Evolutionary conservation across 2,329 filamentous ascomycete genomes (phyloP).

Genomic region (Aureobasidium mangrovei): DNA sequence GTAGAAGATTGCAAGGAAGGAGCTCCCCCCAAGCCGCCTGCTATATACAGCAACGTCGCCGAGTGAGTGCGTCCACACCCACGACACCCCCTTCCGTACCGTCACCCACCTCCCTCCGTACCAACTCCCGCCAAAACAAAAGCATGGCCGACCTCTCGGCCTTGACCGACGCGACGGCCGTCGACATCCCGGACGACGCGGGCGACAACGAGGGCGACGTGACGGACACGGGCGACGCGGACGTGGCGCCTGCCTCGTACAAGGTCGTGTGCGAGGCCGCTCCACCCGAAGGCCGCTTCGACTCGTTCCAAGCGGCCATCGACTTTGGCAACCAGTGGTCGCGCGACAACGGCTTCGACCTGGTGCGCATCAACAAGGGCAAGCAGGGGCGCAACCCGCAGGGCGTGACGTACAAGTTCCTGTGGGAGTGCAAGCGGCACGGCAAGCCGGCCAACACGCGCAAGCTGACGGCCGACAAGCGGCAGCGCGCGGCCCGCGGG

Average conservation of each 20-base stretch:
- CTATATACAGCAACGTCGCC: no score
- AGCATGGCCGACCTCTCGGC: slow-evolving; percentile 7
- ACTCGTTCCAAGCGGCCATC: slow-evolving; percentile 8
- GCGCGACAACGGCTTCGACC: slow-evolving; percentile 11
- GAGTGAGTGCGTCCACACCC: no score
- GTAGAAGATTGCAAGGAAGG: no score
- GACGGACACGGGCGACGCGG: background rate
- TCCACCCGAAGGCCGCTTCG: slow-evolving; percentile 7
- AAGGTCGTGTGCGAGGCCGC: slow-evolving; percentile 6
- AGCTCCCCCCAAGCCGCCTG: no score
- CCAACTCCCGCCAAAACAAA: background rate
- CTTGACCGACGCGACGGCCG: background rate
- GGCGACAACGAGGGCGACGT: background rate
- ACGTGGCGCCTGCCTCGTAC: background rate
- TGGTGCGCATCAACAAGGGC: slow-evolving; percentile 12
- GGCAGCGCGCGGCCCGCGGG: background rate
- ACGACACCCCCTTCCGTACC: no score
- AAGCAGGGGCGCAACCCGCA: slow-evolving; percentile 12
- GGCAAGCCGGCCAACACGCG: slow-evolving; percentile 11
- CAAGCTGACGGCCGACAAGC: slow-evolving; percentile 4
- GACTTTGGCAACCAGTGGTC: slow-evolving; percentile 11
- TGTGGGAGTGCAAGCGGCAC: slow-evolving; percentile 14
- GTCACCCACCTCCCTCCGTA: background rate
- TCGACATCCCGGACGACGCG: background rate
- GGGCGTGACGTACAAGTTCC: slow-evolving; percentile 12